Conservation (phyloP, 805 yeast genomes). For the Monosporozyma aquatica region DNA sequence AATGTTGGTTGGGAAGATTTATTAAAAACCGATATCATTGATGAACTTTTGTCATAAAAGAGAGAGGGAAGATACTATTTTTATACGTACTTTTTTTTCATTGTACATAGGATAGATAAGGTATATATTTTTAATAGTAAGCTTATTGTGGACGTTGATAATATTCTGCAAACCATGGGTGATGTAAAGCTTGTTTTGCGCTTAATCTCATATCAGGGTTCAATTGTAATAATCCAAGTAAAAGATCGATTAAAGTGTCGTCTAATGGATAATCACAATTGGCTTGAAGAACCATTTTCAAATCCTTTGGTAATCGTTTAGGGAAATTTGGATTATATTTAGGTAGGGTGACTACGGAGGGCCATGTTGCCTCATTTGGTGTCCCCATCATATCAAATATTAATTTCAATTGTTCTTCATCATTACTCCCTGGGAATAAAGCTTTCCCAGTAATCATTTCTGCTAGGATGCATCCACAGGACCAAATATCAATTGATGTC, state of each 20-base stretch:
- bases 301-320: slow-evolving; percentile 69
- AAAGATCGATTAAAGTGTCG: slow-evolving; percentile 23
- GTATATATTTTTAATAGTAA: neutral
- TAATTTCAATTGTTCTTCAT: slow-evolving; percentile 91
- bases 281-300: slow-evolving; percentile 33
- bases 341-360: slow-evolving; percentile 82
- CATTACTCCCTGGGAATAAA: slow-evolving; percentile 93
- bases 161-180: slow-evolving; percentile 32
- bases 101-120: no score
- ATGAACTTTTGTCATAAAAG: neutral
- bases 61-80: neutral
- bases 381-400: slow-evolving; percentile 90
- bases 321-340: slow-evolving; percentile 93
- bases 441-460: slow-evolving; percentile 97
- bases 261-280: slow-evolving; percentile 23
- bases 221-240: slow-evolving; percentile 37
- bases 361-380: slow-evolving; percentile 90
- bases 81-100: no score
- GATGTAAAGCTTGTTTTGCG: slow-evolving; percentile 45
- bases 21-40: slow-evolving; percentile 1
- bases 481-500: slow-evolving; percentile 98
- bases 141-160: slow-evolving; percentile 15
- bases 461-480: slow-evolving; percentile 94
- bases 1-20: slow-evolving; percentile 14
- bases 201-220: slow-evolving; percentile 45